Base-by-base conservation (phyloP, 768 basidiomycete genomes). In the Pleurotus djamor region DNA sequence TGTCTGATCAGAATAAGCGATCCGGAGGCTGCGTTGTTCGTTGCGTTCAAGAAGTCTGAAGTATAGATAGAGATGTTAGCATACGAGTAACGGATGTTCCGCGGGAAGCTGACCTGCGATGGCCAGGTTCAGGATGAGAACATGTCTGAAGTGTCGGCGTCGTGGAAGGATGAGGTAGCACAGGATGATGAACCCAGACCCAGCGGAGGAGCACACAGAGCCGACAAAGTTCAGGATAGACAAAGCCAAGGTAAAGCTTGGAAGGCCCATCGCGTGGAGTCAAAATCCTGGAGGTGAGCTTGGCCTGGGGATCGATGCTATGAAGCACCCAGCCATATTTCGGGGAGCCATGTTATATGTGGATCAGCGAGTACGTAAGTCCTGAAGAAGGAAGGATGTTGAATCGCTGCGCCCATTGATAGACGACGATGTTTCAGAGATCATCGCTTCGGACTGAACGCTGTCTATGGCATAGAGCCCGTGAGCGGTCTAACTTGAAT, bases 41-140 rank as follows among this genome's bases (percentile, higher is more conserved):
- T 56, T 17, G 54, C 36, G 41, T 56, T 56, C 28, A 56, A 5
- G 28, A 56, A 56, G 14, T 56, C 54, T 56, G 33, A 33, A 34
- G 9, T 33, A 32, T 10, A 16, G 5, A 8, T 17, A 1, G 17
- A 44, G 37, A n/a, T 44, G 7, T 38, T 14, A n/a, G 59, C 14
- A 8, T 56, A 59, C 12, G 59, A 62, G 13, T 34, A 14, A 5
- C 45, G 34, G 36, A 16, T 10, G 38, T n/a, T 63, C 16, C 16
- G 54, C 10, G 45, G 55, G 55, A n/a, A 36, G 33, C 58, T 49
- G 35, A 64, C 64, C 62, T 38, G 64, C 52, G 12, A 59, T 43
- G 1, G 57, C 62, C 12, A 64, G 59, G 28, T 64, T 64, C 9
- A 64, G n/a, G 45, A 64, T 64, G n/a, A 64, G 50, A 13, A 60